Percentiles rank a stretch among this genome's conserved stretches.
Evolutionary conservation across 257 asterid genomes (phyloP).

Genomic region (Anisodus tanguticus): DNA sequence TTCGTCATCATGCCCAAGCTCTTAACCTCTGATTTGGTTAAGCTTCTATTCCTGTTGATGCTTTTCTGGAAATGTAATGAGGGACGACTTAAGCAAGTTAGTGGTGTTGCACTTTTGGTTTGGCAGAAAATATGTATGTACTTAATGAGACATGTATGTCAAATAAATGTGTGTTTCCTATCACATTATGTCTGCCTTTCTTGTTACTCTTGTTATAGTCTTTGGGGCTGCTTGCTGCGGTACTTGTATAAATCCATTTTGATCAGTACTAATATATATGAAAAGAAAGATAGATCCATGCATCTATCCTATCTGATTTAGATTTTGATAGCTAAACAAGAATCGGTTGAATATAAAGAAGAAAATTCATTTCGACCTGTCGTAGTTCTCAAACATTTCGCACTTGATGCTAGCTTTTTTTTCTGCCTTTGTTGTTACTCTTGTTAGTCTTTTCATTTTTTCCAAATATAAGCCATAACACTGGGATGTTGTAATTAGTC

Average conservation of each 20-base stretch:
- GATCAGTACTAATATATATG: background rate
- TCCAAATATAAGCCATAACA: too few relatives aligned
- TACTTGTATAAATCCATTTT: background rate
- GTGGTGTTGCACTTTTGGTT: background rate
- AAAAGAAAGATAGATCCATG: background rate
- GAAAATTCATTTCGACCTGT: background rate
- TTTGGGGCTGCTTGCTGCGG: background rate
- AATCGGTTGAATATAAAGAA: too few relatives aligned
- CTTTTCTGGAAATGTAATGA: background rate
- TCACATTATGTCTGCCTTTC: background rate
- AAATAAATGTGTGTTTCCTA: background rate
- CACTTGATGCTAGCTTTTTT: too few relatives aligned
- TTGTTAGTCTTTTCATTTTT: too few relatives aligned
- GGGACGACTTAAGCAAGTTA: background rate
- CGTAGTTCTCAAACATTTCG: background rate
- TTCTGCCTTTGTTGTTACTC: too few relatives aligned
- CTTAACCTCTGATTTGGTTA: constrained; percentile 49
- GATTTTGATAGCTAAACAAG: too few relatives aligned
- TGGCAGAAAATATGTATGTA: background rate
- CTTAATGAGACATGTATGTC: background rate
- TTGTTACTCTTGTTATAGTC: background rate
- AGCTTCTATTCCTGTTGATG: constrained; percentile 15
- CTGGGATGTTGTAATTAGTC: too few relatives aligned
- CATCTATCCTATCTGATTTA: too few relatives aligned
- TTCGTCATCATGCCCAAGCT: constrained; percentile 89